These are phyloP conservation scores for Bocquillonia castaneifolia DNA, from an alignment of 441 rosid species.

Conservation along the genomic window DNA sequence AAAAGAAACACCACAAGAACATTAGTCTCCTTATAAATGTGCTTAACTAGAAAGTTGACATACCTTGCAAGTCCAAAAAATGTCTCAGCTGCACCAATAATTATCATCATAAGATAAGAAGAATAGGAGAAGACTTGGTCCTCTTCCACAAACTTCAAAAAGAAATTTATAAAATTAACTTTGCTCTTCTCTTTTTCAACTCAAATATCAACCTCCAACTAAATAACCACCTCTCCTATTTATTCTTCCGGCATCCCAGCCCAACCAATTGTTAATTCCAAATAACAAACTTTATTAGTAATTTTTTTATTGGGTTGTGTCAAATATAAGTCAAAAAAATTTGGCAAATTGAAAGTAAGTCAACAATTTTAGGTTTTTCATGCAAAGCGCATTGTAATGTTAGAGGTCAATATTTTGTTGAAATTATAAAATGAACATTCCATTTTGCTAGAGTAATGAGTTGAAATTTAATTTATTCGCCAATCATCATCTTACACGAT, in stretches of 20 bases:
- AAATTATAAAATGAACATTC: background rate
- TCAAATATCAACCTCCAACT: slow-evolving; percentile 17
- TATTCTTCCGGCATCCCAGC: background rate
- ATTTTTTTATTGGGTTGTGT: background rate
- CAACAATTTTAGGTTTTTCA: background rate
- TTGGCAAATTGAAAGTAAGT: background rate
- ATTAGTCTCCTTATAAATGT: slow-evolving; percentile 2
- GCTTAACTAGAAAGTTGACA: slow-evolving; percentile 21
- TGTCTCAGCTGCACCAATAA: background rate
- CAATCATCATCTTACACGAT: too few species aligned
- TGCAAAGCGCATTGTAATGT: background rate
- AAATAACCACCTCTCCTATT: background rate
- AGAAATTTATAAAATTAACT: background rate
- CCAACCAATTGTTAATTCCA: background rate
- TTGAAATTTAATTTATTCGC: too few species aligned
- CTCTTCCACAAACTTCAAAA: background rate
- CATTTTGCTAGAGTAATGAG: background rate
- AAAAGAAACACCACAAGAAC: background rate
- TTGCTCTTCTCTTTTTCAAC: background rate
- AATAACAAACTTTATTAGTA: background rate
- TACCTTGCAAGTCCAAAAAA: slow-evolving; percentile 6
- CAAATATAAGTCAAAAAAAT: background rate
- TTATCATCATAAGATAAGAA: background rate
- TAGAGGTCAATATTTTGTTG: background rate
- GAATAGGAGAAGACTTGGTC: slow-evolving; percentile 4